A percentile compares a stretch with the other conserved stretches of the same genome.
phyloP scores from a whole-genome alignment of 2,329 filamentous ascomycete species.

The Microdochium paspali region DNA sequence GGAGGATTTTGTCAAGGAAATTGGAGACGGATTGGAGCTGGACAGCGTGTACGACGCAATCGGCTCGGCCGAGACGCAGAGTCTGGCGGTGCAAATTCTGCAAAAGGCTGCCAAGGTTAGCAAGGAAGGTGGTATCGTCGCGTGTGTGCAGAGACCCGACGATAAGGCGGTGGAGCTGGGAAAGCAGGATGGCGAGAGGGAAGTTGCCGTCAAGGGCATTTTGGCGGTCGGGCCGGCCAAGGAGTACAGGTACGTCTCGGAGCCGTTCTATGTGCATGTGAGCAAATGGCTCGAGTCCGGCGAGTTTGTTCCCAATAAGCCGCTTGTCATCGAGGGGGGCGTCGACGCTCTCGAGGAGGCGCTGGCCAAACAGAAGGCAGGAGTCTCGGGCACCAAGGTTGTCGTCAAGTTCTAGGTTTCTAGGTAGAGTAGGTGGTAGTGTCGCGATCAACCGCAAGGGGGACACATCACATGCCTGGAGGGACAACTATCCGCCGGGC shows the following conservation, averaged over 20 bases:
- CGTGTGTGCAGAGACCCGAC: neutral
- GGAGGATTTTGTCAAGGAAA: slow-evolving; percentile 13
- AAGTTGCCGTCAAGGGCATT: neutral
- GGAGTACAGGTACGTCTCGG: neutral
- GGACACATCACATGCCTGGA: no score
- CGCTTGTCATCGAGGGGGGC: neutral
- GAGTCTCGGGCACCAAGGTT: neutral
- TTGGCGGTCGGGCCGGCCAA: neutral
- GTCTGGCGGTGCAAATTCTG: slow-evolving; percentile 17
- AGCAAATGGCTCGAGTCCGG: neutral
- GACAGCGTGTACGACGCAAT: slow-evolving; percentile 21
- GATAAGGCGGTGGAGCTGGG: neutral
- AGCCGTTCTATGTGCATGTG: neutral
- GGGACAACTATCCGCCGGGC: no score
- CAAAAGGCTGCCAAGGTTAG: slow-evolving; percentile 6
- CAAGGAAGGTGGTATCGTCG: neutral
- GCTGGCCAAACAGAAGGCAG: neutral
- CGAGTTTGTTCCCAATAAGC: neutral
- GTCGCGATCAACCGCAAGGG: no score
- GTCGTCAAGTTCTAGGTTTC: neutral
- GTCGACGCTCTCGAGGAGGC: neutral
- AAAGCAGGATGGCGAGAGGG: neutral
- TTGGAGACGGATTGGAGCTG: slow-evolving; percentile 14
- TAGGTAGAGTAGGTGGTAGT: neutral
- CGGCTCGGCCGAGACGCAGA: slow-evolving; percentile 16